Evolutionary conservation across 2,329 filamentous ascomycete species (phyloP).

Genomic region (Fusarium verticillioides): DNA sequence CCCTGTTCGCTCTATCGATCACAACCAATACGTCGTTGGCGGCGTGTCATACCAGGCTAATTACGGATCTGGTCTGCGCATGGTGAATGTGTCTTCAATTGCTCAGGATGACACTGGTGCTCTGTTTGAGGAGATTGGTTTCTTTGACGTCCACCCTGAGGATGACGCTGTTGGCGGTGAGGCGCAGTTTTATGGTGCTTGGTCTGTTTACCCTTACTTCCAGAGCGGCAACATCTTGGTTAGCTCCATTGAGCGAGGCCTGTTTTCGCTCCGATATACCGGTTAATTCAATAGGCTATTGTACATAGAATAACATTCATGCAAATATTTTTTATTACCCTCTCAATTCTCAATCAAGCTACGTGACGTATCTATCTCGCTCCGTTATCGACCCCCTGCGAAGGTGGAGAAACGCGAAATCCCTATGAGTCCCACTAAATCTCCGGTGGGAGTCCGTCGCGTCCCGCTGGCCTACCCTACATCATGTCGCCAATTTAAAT

Average conservation of each 20-base stretch:
- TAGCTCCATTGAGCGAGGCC: constrained; percentile 59
- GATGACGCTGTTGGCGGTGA: constrained; percentile 55
- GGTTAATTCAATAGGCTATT: background rate
- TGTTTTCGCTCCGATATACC: constrained; percentile 3
- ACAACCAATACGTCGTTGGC: constrained; percentile 4
- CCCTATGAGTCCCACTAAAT: background rate
- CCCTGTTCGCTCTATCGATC: constrained; percentile 9
- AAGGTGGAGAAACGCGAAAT: background rate
- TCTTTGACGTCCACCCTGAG: constrained; percentile 8
- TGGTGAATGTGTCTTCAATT: constrained; percentile 6
- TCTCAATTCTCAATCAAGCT: too few species aligned
- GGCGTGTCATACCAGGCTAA: constrained; percentile 12
- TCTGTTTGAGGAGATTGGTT: constrained; percentile 3
- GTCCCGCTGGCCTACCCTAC: background rate
- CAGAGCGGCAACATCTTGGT: constrained; percentile 57
- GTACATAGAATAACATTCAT: background rate
- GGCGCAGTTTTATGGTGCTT: constrained; percentile 56
- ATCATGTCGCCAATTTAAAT: rapidly evolving
- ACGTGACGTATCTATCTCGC: too few species aligned
- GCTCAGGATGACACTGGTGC: constrained; percentile 6
- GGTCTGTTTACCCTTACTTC: constrained; percentile 60
- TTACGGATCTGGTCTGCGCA: background rate
- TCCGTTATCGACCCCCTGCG: too few species aligned
- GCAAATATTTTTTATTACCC: background rate
- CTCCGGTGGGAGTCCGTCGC: background rate